Percentiles rank a stretch among this genome's conserved stretches.
phyloP scores from a whole-genome alignment of 1,284 basidiomycete genomes.

The Coniophora puteana region DNA sequence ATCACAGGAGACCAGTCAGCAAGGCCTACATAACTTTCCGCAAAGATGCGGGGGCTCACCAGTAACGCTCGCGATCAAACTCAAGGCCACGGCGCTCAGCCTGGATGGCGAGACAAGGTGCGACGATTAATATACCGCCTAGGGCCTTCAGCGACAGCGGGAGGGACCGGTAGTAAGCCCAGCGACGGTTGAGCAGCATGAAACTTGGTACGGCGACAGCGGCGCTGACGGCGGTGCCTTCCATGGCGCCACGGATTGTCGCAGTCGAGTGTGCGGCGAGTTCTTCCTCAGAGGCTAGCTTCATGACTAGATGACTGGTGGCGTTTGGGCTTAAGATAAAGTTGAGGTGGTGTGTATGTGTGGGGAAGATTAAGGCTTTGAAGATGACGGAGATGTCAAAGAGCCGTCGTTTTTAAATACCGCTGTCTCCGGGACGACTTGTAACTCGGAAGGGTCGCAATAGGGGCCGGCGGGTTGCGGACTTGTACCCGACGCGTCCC shows the following conservation, averaged over 20 bases:
- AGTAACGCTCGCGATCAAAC: conserved; percentile 67
- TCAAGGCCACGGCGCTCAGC: conserved; percentile 79
- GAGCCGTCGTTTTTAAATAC: too few species aligned
- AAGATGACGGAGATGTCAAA: too few species aligned
- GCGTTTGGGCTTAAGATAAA: background rate
- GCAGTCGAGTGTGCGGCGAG: conserved; percentile 50
- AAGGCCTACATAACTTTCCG: background rate
- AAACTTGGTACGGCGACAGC: conserved; percentile 53
- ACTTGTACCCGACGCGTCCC: too few species aligned
- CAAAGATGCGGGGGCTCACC: conserved; percentile 54
- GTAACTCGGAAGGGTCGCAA: too few species aligned
- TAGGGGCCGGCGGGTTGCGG: too few species aligned
- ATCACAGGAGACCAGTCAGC: background rate
- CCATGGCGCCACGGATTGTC: conserved; percentile 57
- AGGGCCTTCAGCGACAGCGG: conserved; percentile 77
- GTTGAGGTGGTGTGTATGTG: too few species aligned
- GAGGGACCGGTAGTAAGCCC: conserved; percentile 64
- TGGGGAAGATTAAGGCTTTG: too few species aligned
- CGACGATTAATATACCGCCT: conserved; percentile 65
- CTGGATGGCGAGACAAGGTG: conserved; percentile 70
- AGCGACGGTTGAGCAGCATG: conserved; percentile 53
- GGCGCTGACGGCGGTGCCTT: conserved; percentile 55
- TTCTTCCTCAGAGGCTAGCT: conserved; percentile 48
- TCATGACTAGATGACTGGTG: too few species aligned
- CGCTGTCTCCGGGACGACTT: too few species aligned